Evolutionary conservation across 345 rosid genomes (phyloP), one percentile per base, ranked within the genome.

Genomic region (Leavenworthia alabamica): DNA sequence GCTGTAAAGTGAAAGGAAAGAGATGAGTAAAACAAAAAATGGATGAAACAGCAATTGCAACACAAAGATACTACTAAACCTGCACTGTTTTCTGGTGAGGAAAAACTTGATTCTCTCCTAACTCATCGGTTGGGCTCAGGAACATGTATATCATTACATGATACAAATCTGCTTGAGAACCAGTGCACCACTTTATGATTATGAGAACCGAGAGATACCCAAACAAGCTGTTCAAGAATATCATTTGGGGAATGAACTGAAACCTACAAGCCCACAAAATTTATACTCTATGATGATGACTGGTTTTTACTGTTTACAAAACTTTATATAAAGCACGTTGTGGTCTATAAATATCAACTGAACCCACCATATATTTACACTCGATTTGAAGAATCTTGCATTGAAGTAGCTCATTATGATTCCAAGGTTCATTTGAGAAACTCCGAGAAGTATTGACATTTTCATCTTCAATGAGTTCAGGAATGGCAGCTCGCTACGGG

Each of bases 381-480:
- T 41, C 32, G 68, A 83, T 69, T 64, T 37, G 36, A 90, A 93
- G 82, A 86, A 93, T 55, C 23, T 55, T 57, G 97, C 99, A 78
- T 93, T 93, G 61, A 78, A 86, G 72, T 62, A 93, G 79, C 99
- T 93, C 83, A 90, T 61, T 41, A 93, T 67, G 66, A 90, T 87
- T 61, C 97, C 99, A 39, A 93, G 99, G 80, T 93, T 87, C 99
- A 93, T 93, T 72, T 90, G 99, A 56, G 92, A 71, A 67, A 93
- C 96, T 75, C 99, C 99, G 33, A 90, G 75, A 59, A 93, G 95
- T 72, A 90, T 93, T 23, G 99, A 93, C 96, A 93, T 84, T 84
- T 93, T 90, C 99, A 93, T 93, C 86, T 93, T 90, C 69, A 93
- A 74, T 20, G 99, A 93, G 78, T 89, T 89, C 31, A 93, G 82